Percentiles rank a stretch among this genome's conserved stretches.
phyloP scores from a whole-genome alignment of 805 yeast species.

The Sugiyamaella smithiae region DNA sequence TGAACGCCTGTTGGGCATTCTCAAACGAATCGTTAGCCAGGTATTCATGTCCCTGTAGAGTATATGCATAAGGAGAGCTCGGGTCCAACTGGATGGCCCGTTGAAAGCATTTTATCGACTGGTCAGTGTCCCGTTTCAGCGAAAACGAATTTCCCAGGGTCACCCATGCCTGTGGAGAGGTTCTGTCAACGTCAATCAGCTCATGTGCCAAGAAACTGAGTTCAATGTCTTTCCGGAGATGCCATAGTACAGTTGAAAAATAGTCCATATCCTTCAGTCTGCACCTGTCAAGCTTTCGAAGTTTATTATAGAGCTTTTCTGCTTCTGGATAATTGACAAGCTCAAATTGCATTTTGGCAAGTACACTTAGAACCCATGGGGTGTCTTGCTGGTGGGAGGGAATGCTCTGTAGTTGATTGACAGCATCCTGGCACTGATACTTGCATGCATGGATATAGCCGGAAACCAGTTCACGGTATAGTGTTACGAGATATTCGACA shows the following conservation, averaged over 20 bases:
- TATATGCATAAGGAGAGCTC: slow-evolving; percentile 80
- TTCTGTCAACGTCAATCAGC: slow-evolving; percentile 58
- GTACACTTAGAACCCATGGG: slow-evolving; percentile 80
- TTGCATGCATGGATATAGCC: slow-evolving; percentile 57
- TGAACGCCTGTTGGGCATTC: slow-evolving; percentile 77
- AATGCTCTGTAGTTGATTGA: slow-evolving; percentile 60
- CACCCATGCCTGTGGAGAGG: slow-evolving; percentile 87
- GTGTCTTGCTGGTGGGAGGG: slow-evolving; percentile 63
- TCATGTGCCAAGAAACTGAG: slow-evolving; percentile 83
- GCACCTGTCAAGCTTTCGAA: slow-evolving; percentile 71
- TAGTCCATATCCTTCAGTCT: slow-evolving; percentile 86
- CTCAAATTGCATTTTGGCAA: slow-evolving; percentile 83
- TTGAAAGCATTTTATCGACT: slow-evolving; percentile 82
- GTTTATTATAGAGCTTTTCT: slow-evolving; percentile 55
- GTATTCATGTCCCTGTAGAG: slow-evolving; percentile 91
- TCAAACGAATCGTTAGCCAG: slow-evolving; percentile 87
- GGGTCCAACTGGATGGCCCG: slow-evolving; percentile 70
- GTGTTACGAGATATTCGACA: slow-evolving; percentile 44
- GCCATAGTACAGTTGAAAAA: slow-evolving; percentile 91
- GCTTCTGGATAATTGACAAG: slow-evolving; percentile 80
- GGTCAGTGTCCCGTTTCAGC: slow-evolving; percentile 77
- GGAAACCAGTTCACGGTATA: slow-evolving; percentile 56
- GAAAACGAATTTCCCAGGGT: slow-evolving; percentile 87
- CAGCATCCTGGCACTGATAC: slow-evolving; percentile 79
- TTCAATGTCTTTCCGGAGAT: slow-evolving; percentile 74